Evolutionary conservation across 202 grass and related monocot species (phyloP), one percentile per base, ranked within the genome.

Genomic region (Saccharum hybrid): DNA sequence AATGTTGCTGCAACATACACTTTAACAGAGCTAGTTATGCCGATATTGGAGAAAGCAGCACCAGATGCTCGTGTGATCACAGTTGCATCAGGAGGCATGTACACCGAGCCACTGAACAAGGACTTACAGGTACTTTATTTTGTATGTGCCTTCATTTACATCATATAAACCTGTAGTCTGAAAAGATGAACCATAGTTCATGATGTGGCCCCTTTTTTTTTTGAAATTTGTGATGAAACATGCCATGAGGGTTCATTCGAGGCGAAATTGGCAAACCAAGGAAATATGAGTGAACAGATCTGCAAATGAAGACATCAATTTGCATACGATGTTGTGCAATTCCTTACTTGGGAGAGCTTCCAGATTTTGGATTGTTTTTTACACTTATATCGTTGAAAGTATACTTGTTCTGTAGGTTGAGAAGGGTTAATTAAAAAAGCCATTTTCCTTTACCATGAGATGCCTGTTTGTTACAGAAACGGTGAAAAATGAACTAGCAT

Each of bases 51-150:
- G 84, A 98, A 93, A 80, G 79, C 92, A 81, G 66, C 92, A 75
- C 87, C 92, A 75, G 90, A 98, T 87, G 90, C 90, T 88, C 87
- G 88, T 54, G 92, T 94, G 8, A 90, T 97, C 69, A 94, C 92
- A 73, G 90, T 94, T 76, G 23, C 94, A 71, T 94, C 94, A 3
- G 94, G 94, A 74, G 94, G 94, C 39, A 97, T 94, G 92, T 97
- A 97, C 66, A 91, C 87, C 22, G 80, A 90, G 63, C 82, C 90
- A 68, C 56, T 98, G 80, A 94, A 90, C 30, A 90, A 86, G 31
- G 86, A 93, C 86, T 86, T 94, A 61, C 90, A 97, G 87, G 94
- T 91, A 54, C 63, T 76, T 75, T 57, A 33, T 68, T 56, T 23
- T 74, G 36, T 79, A 7, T 59, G 8, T 80, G 19, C 6, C 22